Conservation (phyloP, 495 filamentous ascomycete species). For the Penicillium bialowiezense region DNA sequence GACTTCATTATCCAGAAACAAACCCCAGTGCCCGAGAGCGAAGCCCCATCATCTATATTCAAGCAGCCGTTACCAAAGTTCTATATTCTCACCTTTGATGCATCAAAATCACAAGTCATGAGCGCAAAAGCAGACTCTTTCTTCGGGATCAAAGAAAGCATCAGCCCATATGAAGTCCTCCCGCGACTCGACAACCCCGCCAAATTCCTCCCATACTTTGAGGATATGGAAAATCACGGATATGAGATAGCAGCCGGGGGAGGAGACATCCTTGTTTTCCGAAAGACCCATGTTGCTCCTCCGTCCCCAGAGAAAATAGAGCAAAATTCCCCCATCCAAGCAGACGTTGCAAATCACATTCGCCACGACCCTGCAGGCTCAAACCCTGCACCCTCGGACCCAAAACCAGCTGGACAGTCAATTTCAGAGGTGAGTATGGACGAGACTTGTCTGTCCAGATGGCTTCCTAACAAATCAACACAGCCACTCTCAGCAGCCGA, state of each 20-base stretch:
- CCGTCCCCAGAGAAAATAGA: conserved; percentile 8
- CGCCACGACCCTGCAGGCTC: conserved; percentile 11
- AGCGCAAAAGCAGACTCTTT: conserved; percentile 62
- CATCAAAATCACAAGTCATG: conserved; percentile 56
- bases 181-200: conserved; percentile 65
- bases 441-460: conserved; percentile 58
- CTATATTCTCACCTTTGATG: conserved; percentile 72
- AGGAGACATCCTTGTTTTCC: conserved; percentile 70
- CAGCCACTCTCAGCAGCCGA: conserved; percentile 14
- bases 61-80: conserved; percentile 46
- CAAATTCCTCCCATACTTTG: conserved; percentile 70
- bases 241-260: conserved; percentile 72
- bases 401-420: background rate
- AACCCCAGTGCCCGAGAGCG: background rate
- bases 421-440: conserved; percentile 46
- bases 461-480: conserved; percentile 27
- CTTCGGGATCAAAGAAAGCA: conserved; percentile 37
- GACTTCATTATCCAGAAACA: conserved; percentile 11
- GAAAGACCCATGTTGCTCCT: conserved; percentile 45
- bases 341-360: conserved; percentile 10
- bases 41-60: background rate
- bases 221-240: conserved; percentile 59
- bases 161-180: conserved; percentile 61
- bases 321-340: conserved; percentile 6
- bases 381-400: background rate